Evolutionary conservation across 169 alveolate genomes (phyloP), one percentile per base, ranked within the genome.

Genomic region (Neospora caninum): DNA sequence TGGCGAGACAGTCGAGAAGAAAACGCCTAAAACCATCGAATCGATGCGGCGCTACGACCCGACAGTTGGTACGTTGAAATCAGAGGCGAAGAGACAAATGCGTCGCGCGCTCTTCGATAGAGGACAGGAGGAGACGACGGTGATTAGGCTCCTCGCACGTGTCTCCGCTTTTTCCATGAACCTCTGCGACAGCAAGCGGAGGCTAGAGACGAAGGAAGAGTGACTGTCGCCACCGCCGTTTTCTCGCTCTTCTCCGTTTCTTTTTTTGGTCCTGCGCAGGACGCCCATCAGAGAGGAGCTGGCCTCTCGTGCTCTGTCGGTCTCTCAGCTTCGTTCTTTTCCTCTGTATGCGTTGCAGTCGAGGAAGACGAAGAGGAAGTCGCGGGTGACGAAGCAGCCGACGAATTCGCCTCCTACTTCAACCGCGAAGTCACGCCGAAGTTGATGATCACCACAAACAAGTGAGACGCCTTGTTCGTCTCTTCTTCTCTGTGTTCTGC

Each of bases 341-440:
- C 73, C 7, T 27, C 73, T 64, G 7, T 27, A 22, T 29, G 1
- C 34, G 1, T 16, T 64, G 64, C 93, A 88, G 93, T 88, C 29
- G 82, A 36, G 41, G 86, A 36, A 67, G 84, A 36, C 67, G 94
- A 91, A 43, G 91, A 49, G 42, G 94, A 91, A 45, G 70, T 80
- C 27, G 91, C 38, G 9, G 78, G 58, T 4, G 94, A 78, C 29
- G 94, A 91, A 64, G 94, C 31, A 0, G 53, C 31, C 0, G 94
- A 91, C 91, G 94, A 91, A 70, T 91, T 91, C 39, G 54, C 94
- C 29, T n/a, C 94, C 31, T 49, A 39, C 88, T 91, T 91, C 84
- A 53, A 39, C 38, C 29, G 45, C 73, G 87, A 53, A 39, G 54
- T 42, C 39, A 53, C 80, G 82, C 94, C 94, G 49, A 91, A 91